Percentiles rank a stretch among this genome's conserved stretches.
phyloP scores from a whole-genome alignment of 2,329 filamentous ascomycete genomes.

The Alternaria novae-zelandiae region DNA sequence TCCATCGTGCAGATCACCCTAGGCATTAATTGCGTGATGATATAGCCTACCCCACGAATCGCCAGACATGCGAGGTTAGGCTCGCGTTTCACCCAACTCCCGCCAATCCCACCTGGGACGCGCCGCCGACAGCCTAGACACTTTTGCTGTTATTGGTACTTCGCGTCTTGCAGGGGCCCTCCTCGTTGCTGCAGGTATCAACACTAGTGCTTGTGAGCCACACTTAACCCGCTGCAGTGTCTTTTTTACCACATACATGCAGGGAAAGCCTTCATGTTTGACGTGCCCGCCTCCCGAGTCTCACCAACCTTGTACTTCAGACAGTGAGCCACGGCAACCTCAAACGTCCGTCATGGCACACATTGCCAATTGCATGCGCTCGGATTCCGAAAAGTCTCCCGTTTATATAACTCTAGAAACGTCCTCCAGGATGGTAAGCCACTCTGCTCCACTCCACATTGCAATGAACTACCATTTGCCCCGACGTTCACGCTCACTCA shows the following conservation, averaged over 20 bases:
- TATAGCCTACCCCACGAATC: slow-evolving; percentile 49
- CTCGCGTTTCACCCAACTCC: slow-evolving; percentile 46
- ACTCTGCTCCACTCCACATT: slow-evolving; percentile 16
- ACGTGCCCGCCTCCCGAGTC: slow-evolving; percentile 49
- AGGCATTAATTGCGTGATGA: slow-evolving; percentile 25
- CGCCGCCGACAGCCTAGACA: slow-evolving; percentile 47
- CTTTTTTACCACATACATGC: slow-evolving; percentile 45
- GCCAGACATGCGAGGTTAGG: slow-evolving; percentile 47
- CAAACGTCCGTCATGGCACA: slow-evolving; percentile 51
- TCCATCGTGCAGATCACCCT: slow-evolving; percentile 37
- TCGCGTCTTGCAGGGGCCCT: slow-evolving; percentile 35
- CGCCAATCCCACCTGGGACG: slow-evolving; percentile 39
- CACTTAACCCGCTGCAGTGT: slow-evolving; percentile 43
- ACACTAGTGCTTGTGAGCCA: slow-evolving; percentile 45
- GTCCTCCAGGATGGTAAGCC: slow-evolving; percentile 43
- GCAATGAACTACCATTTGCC: slow-evolving; percentile 43
- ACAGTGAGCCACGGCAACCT: slow-evolving; percentile 45
- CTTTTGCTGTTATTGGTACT: slow-evolving; percentile 40
- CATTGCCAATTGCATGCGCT: slow-evolving; percentile 53
- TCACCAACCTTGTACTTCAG: slow-evolving; percentile 48
- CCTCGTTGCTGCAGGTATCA: slow-evolving; percentile 44
- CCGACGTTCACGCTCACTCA: slow-evolving; percentile 46
- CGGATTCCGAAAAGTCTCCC: slow-evolving; percentile 37
- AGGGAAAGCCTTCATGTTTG: slow-evolving; percentile 51
- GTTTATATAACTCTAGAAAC: slow-evolving; percentile 50